Conservation (phyloP, 2,329 filamentous ascomycete genomes). For the Talaromyces sp. region DNA sequence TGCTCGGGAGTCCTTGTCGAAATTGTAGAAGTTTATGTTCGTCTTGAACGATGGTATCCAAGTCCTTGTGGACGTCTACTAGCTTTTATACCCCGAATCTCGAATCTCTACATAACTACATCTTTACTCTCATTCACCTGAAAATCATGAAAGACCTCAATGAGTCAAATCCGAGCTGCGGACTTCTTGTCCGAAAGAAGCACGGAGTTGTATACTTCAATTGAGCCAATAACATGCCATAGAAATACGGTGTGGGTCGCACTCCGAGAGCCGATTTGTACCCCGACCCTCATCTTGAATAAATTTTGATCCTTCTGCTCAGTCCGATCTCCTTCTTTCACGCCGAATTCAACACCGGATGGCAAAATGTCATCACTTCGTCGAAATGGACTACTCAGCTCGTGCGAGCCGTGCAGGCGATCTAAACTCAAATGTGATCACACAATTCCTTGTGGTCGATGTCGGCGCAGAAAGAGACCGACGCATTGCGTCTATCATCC, state of each 20-base stretch:
- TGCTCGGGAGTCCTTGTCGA: not conserved
- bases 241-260: constrained; percentile 10
- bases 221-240: not conserved
- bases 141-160: not conserved
- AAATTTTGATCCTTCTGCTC: not conserved
- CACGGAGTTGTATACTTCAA: too few relatives aligned
- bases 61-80: not conserved
- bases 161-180: not conserved
- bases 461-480: constrained; percentile 16
- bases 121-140: not conserved
- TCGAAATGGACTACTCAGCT: constrained; percentile 38
- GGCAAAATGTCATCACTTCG: constrained; percentile 23
- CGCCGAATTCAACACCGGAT: not conserved
- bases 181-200: not conserved
- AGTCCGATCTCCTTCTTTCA: constrained; percentile 3
- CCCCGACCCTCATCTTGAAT: not conserved
- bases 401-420: constrained; percentile 40
- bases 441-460: constrained; percentile 30
- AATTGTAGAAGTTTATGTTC: not conserved
- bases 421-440: constrained; percentile 41
- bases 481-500: constrained; percentile 18
- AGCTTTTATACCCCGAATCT: not conserved
- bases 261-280: constrained; percentile 9
- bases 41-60: not conserved
- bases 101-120: too few relatives aligned